phyloP scores from a whole-genome alignment of 2,329 filamentous ascomycete genomes.

The Ceratocystis destructans region DNA sequence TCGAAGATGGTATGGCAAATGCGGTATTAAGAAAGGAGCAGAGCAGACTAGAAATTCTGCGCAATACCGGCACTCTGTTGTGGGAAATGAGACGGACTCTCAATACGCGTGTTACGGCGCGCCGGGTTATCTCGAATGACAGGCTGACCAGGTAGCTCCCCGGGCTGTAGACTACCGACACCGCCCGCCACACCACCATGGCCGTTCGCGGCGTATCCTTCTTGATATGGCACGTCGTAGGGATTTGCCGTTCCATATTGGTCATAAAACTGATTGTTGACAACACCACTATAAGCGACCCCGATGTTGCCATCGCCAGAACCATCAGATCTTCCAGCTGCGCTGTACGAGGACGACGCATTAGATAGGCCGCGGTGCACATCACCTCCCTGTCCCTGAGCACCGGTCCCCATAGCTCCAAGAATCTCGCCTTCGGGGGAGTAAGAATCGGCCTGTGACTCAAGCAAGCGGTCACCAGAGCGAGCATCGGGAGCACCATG shows the following conservation, averaged over 20 bases:
- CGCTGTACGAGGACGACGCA: constrained; percentile 90
- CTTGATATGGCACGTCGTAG: constrained; percentile 18
- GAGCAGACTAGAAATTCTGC: constrained; percentile 66
- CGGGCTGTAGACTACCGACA: constrained; percentile 21
- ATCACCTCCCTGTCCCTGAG: constrained; percentile 34
- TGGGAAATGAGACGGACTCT: constrained; percentile 77
- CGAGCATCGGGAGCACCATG: constrained; percentile 55
- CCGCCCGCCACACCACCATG: not conserved
- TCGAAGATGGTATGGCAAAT: constrained; percentile 11
- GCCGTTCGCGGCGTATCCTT: not conserved
- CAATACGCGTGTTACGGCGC: constrained; percentile 84
- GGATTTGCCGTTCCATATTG: constrained; percentile 23
- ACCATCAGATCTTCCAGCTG: constrained; percentile 58
- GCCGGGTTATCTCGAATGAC: constrained; percentile 90
- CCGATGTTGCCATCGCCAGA: constrained; percentile 39
- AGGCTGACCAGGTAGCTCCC: constrained; percentile 46
- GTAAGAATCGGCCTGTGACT: constrained; percentile 31
- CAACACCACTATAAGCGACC: constrained; percentile 35
- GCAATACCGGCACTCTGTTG: constrained; percentile 91
- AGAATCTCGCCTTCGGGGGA: constrained; percentile 69
- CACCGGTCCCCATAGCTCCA: constrained; percentile 63
- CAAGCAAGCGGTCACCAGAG: constrained; percentile 52
- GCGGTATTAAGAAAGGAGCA: not conserved
- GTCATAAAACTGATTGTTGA: constrained; percentile 34
- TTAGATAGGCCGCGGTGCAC: constrained; percentile 87